phyloP scores from a whole-genome alignment of 768 basidiomycete genomes.

The Collybia sp. region DNA sequence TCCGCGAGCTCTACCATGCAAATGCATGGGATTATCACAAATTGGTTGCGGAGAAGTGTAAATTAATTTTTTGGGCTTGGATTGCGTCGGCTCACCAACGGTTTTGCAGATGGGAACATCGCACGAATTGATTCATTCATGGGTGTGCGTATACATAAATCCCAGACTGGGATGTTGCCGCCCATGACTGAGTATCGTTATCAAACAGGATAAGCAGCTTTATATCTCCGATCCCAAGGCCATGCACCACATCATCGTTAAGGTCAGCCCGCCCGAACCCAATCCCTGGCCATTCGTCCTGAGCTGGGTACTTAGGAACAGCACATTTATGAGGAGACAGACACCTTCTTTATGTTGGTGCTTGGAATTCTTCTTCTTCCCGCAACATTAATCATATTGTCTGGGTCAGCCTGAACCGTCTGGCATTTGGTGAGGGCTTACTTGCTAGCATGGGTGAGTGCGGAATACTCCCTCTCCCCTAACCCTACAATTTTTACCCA shows the following conservation, averaged over 20 bases:
- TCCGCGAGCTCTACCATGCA: neutral
- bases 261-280: slow-evolving; percentile 16
- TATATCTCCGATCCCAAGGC: slow-evolving; percentile 32
- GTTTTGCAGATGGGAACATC: neutral
- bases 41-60: neutral
- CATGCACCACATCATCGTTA: slow-evolving; percentile 31
- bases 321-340: slow-evolving; percentile 30
- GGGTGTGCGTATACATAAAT: neutral
- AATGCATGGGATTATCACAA: neutral
- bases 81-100: neutral
- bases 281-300: neutral
- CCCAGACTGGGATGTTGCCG: neutral
- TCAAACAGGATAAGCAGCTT: slow-evolving; percentile 18
- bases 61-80: neutral
- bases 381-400: neutral
- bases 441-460: slow-evolving; percentile 4
- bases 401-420: neutral
- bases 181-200: neutral
- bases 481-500: slow-evolving; percentile 6
- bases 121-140: neutral
- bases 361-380: neutral
- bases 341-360: slow-evolving; percentile 24
- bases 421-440: slow-evolving; percentile 4
- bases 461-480: neutral
- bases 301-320: slow-evolving; percentile 7